Evolutionary conservation across 2,329 filamentous ascomycete genomes (phyloP).

Genomic region (Biscogniauxia sp.): DNA sequence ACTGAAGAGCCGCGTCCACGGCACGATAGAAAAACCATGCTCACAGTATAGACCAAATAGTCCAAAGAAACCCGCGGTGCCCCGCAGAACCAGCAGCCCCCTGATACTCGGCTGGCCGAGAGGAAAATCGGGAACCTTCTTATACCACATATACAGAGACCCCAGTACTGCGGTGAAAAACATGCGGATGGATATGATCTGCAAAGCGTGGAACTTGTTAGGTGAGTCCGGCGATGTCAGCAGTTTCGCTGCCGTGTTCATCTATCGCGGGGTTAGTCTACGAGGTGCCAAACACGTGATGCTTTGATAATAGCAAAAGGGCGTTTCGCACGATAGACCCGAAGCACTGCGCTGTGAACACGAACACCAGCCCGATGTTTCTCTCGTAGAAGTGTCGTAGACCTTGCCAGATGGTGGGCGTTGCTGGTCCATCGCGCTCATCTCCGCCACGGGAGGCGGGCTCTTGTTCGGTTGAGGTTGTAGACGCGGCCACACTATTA

Average conservation of each 20-base stretch:
- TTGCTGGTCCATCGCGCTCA: neutral
- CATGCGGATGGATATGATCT: slow-evolving; percentile 45
- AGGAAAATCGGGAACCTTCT: slow-evolving; percentile 58
- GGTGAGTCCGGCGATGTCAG: slow-evolving; percentile 29
- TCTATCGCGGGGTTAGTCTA: slow-evolving; percentile 27
- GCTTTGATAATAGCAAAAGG: too few relatives aligned
- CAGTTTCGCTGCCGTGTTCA: slow-evolving; percentile 40
- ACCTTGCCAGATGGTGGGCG: slow-evolving; percentile 7
- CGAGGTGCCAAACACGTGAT: neutral
- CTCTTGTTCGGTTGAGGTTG: neutral
- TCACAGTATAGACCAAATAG: slow-evolving; percentile 57
- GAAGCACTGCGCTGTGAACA: slow-evolving; percentile 41
- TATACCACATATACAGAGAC: slow-evolving; percentile 40
- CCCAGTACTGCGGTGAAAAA: slow-evolving; percentile 36
- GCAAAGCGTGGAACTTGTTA: slow-evolving; percentile 39
- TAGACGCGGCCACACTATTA: neutral
- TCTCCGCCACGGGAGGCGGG: neutral
- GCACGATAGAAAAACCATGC: neutral
- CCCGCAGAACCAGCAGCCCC: slow-evolving; percentile 61
- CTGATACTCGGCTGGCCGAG: slow-evolving; percentile 63
- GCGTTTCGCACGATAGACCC: slow-evolving; percentile 36
- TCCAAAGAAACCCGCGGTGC: slow-evolving; percentile 62
- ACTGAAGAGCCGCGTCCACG: neutral
- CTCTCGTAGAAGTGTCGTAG: slow-evolving; percentile 44
- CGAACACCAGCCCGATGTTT: slow-evolving; percentile 40